Conservation (phyloP, 2,329 filamentous ascomycete genomes). For the Aurifilum marmelostoma region DNA sequence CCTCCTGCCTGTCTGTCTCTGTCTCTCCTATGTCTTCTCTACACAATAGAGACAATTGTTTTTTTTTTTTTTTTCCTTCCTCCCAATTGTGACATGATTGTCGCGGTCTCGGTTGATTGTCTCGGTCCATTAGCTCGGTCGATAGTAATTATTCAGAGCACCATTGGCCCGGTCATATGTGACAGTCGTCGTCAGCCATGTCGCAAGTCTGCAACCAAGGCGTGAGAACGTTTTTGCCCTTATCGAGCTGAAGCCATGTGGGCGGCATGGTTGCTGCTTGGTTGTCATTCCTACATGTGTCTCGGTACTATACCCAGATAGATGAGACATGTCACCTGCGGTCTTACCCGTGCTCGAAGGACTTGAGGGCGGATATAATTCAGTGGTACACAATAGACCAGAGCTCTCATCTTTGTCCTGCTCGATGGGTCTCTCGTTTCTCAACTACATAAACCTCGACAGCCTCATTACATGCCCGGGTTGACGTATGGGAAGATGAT, state of each 20-base stretch:
- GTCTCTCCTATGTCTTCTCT: neutral
- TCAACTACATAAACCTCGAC: neutral
- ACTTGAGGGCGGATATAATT: neutral
- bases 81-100: neutral
- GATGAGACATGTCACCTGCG: neutral
- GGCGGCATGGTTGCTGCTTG: too few species aligned
- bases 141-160: neutral
- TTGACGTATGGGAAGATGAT: too few species aligned
- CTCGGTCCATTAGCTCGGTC: neutral
- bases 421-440: neutral
- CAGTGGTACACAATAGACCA: neutral
- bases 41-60: neutral
- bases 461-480: neutral
- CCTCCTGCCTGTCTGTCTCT: neutral
- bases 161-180: neutral
- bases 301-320: neutral
- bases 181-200: neutral
- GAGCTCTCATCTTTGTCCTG: neutral
- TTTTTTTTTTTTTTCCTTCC: too few species aligned
- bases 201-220: neutral
- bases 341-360: neutral
- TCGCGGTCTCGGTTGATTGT: neutral
- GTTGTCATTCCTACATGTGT: neutral
- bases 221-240: neutral
- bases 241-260: neutral